Evolutionary conservation across 139 green algal species (phyloP).

Genomic region (Prasinococcaceae sp.): DNA sequence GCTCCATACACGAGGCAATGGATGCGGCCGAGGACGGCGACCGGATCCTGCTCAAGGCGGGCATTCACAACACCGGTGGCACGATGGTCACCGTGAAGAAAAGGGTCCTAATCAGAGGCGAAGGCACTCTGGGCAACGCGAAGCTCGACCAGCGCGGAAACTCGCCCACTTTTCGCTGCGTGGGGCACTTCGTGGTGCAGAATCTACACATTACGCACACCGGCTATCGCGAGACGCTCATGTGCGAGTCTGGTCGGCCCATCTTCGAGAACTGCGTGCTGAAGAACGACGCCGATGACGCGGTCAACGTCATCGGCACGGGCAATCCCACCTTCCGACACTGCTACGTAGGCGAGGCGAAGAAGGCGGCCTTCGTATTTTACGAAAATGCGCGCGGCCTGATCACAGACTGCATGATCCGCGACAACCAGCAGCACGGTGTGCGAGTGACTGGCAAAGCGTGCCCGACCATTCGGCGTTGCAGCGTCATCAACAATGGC

Average conservation of each 20-base stretch:
- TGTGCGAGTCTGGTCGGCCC: slow-evolving; percentile 24
- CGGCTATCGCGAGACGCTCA: slow-evolving; percentile 38
- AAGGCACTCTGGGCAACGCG: slow-evolving; percentile 36
- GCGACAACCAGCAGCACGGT: slow-evolving; percentile 28
- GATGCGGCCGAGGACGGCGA: slow-evolving; percentile 42
- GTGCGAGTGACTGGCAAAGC: slow-evolving; percentile 17
- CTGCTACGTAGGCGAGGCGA: slow-evolving; percentile 32
- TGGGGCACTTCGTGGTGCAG: slow-evolving; percentile 25
- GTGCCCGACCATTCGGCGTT: slow-evolving; percentile 9
- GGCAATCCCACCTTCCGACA: slow-evolving; percentile 24
- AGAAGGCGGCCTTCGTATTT: too few species aligned
- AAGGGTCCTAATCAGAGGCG: slow-evolving; percentile 43
- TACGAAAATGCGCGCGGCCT: neutral
- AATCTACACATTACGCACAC: slow-evolving; percentile 46
- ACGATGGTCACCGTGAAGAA: slow-evolving; percentile 32
- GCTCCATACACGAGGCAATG: slow-evolving; percentile 36
- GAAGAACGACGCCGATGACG: slow-evolving; percentile 39
- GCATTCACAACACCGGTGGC: slow-evolving; percentile 46
- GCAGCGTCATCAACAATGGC: slow-evolving; percentile 22
- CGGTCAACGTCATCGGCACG: slow-evolving; percentile 23
- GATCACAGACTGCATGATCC: slow-evolving; percentile 29
- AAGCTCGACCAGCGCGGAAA: slow-evolving; percentile 43
- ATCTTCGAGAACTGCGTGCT: slow-evolving; percentile 36
- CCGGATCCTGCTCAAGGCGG: slow-evolving; percentile 36
- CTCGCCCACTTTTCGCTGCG: slow-evolving; percentile 36